phyloP scores from a whole-genome alignment of 345 rosid species.

The Pelargonium nanum region DNA sequence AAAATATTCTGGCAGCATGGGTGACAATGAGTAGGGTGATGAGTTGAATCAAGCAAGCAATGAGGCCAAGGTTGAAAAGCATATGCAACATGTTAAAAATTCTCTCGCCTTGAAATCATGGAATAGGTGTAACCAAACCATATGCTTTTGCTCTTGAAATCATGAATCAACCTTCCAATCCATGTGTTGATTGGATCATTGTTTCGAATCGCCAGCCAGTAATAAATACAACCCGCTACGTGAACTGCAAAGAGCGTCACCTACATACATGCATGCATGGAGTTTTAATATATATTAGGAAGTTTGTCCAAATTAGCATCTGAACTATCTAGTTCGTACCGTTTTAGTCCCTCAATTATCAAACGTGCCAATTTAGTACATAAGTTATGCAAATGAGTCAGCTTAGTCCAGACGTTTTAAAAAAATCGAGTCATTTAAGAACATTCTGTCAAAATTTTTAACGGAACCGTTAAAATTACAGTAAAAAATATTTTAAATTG shows the following conservation, averaged over 20 bases:
- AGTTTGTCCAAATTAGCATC: too few species aligned
- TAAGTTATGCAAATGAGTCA: too few species aligned
- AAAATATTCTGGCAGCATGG: conserved; percentile 51
- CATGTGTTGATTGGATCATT: conserved; percentile 36
- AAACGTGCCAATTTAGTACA: too few species aligned
- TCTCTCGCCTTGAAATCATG: conserved; percentile 56
- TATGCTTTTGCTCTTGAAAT: conserved; percentile 57
- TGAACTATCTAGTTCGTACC: too few species aligned
- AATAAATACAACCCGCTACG: conserved; percentile 75
- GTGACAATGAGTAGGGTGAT: conserved; percentile 94
- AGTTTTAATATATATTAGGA: too few species aligned
- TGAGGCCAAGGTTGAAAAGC: conserved; percentile 86
- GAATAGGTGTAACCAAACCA: conserved; percentile 90
- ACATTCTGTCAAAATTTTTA: too few species aligned
- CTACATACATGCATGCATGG: too few species aligned
- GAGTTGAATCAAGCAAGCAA: conserved; percentile 80
- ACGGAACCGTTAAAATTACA: too few species aligned
- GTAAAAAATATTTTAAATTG: too few species aligned
- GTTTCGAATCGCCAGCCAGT: conserved; percentile 58
- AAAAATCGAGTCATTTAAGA: too few species aligned
- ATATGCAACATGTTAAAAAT: conserved; percentile 68
- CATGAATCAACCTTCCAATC: conserved; percentile 46
- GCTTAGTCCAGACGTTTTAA: too few species aligned
- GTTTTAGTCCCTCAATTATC: too few species aligned
- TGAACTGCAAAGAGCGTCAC: conserved; percentile 74